Percentiles rank a stretch among this genome's conserved stretches.
These are phyloP conservation scores for Kurtzmaniella quercitrusa DNA, from an alignment of 1,139 yeast species.

Conservation along the genomic window DNA sequence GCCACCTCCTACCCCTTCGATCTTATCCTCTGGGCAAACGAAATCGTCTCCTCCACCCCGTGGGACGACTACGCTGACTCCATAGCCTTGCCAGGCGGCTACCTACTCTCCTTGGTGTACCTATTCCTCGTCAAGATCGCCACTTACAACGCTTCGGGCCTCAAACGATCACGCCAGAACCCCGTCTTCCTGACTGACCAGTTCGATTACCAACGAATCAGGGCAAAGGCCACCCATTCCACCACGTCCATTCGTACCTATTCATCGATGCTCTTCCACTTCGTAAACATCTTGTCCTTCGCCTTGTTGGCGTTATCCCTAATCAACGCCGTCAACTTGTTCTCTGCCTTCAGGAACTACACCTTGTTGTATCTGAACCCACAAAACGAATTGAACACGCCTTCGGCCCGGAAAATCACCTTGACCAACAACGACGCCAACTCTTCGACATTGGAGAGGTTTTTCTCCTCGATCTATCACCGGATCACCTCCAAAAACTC, in stretches of 20 bases:
- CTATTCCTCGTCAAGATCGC: conserved; percentile 17
- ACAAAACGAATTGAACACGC: conserved; percentile 27
- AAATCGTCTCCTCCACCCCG: conserved; percentile 50
- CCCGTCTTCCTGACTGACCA: conserved; percentile 26
- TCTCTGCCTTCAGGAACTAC: conserved; percentile 32
- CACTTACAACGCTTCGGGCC: conserved; percentile 17
- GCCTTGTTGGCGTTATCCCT: conserved; percentile 18
- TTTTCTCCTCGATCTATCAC: conserved; percentile 8
- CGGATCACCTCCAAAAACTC: neutral
- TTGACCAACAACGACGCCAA: conserved; percentile 14
- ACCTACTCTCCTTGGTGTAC: conserved; percentile 20
- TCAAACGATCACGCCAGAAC: conserved; percentile 15
- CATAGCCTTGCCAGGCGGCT: conserved; percentile 46
- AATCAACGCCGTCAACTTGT: conserved; percentile 27
- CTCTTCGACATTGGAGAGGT: conserved; percentile 11
- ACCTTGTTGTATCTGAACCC: conserved; percentile 31
- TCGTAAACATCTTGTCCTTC: conserved; percentile 1
- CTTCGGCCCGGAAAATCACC: conserved; percentile 28
- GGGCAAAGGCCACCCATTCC: conserved; percentile 12
- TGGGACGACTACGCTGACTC: conserved; percentile 56
- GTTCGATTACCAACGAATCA: conserved; percentile 30
- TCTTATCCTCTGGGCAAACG: conserved; percentile 47
- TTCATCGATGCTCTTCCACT: conserved; percentile 2
- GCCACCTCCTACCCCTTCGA: conserved; percentile 56
- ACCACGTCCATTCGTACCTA: neutral